Conservation (phyloP, 2,329 filamentous ascomycete genomes). For the Ceratocystiopsis brevicomis region DNA sequence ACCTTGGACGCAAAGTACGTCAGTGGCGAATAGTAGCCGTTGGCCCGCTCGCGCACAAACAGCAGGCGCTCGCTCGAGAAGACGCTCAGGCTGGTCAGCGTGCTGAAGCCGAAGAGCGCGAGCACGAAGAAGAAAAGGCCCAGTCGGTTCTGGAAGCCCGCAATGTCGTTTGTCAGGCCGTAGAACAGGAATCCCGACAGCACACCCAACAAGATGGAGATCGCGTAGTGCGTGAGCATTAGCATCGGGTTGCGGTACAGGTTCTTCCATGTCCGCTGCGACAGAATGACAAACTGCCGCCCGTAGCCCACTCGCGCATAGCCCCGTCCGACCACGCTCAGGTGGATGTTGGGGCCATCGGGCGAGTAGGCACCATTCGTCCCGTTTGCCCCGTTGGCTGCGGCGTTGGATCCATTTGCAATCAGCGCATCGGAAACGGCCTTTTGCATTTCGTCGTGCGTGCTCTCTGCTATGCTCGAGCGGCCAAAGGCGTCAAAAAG, state of each 20-base stretch:
- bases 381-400: conserved; percentile 12
- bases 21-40: conserved; percentile 86
- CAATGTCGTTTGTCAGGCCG: conserved; percentile 84
- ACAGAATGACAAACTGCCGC: conserved; percentile 77
- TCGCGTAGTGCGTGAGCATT: conserved; percentile 97
- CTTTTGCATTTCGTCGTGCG: conserved; percentile 60
- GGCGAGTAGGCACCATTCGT: conserved; percentile 16
- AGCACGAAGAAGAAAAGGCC: conserved; percentile 96
- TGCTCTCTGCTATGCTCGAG: conserved; percentile 57
- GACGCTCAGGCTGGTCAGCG: conserved; percentile 78
- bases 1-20: conserved; percentile 93
- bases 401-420: conserved; percentile 46
- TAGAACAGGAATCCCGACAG: conserved; percentile 94
- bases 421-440: conserved; percentile 44
- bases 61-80: conserved; percentile 81
- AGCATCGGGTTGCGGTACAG: conserved; percentile 93
- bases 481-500: conserved; percentile 57
- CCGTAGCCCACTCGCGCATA: conserved; percentile 65
- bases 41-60: conserved; percentile 84
- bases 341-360: conserved; percentile 28
- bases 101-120: conserved; percentile 91
- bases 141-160: conserved; percentile 91
- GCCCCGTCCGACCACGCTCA: conserved; percentile 49
- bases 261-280: conserved; percentile 86
- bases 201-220: conserved; percentile 83